A percentile compares a stretch with the other conserved stretches of the same genome.
phyloP scores from a whole-genome alignment of 208 protist genomes.

The Leishmania gerbilli region DNA sequence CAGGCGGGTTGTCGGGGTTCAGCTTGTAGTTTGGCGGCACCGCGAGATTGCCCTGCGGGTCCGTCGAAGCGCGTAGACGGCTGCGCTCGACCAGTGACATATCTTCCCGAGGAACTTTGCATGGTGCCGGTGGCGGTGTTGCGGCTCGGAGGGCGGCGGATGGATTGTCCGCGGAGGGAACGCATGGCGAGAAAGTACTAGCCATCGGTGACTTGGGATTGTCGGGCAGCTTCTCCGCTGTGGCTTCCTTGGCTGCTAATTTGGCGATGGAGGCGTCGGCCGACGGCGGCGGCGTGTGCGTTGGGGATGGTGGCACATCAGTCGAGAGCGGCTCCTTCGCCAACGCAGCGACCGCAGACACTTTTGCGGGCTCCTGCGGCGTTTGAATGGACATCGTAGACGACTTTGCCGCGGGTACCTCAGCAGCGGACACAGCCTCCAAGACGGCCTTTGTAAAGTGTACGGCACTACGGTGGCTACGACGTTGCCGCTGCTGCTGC shows the following conservation, averaged over 20 bases:
- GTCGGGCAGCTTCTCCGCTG: not conserved
- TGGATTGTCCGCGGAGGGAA: no score
- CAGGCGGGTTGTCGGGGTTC: slow-evolving; percentile 20
- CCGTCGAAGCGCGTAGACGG: slow-evolving; percentile 26
- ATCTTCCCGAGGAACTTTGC: slow-evolving; percentile 25
- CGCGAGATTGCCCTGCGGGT: slow-evolving; percentile 41
- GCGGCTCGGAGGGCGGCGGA: not conserved
- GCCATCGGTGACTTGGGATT: not conserved
- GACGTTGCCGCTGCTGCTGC: no score
- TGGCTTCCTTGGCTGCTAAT: not conserved
- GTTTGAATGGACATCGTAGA: not conserved
- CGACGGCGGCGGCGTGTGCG: slow-evolving; percentile 17
- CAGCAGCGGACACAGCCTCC: not conserved
- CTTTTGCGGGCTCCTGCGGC: not conserved
- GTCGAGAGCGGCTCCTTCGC: not conserved
- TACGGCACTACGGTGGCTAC: not conserved
- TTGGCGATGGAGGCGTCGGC: not conserved
- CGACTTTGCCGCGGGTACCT: not conserved
- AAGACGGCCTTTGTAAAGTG: not conserved
- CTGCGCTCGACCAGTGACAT: slow-evolving; percentile 15
- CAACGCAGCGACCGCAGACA: not conserved
- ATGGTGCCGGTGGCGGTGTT: not conserved
- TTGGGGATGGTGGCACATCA: slow-evolving; percentile 1
- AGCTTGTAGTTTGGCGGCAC: slow-evolving; percentile 51
- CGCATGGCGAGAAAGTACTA: not conserved